Conservation (phyloP, 2,329 filamentous ascomycete genomes). For the Talaromyces sp. region DNA sequence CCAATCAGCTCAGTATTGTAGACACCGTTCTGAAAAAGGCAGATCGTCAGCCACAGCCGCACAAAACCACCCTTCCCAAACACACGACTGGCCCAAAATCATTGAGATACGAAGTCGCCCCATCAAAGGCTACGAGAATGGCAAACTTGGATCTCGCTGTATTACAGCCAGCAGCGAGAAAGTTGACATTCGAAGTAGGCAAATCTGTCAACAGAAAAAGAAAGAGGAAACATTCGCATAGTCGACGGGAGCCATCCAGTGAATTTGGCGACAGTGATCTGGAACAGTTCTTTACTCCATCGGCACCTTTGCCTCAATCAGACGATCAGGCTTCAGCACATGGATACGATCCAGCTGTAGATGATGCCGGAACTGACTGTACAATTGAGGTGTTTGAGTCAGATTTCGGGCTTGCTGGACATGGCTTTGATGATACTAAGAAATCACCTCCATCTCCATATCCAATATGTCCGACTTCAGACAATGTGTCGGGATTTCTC, state of each 20-base stretch:
- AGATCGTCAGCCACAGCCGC: not conserved
- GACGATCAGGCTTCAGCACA: not conserved
- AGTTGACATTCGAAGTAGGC: not conserved
- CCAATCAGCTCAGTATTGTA: slow-evolving; percentile 23
- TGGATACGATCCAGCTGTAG: not conserved
- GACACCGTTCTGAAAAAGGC: slow-evolving; percentile 21
- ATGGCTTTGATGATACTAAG: not conserved
- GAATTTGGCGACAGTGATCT: slow-evolving; percentile 28
- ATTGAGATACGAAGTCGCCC: not conserved
- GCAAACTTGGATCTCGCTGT: slow-evolving; percentile 5
- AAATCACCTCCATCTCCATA: not conserved
- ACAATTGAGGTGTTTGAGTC: not conserved
- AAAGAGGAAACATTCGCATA: not conserved
- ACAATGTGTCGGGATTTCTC: not conserved
- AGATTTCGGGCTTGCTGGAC: not conserved
- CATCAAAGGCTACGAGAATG: not conserved
- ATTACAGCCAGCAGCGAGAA: not conserved
- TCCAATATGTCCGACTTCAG: not conserved
- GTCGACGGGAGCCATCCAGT: slow-evolving; percentile 19
- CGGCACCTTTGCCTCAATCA: not conserved
- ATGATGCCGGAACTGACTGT: not conserved
- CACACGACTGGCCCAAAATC: not conserved
- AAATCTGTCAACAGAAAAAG: not conserved
- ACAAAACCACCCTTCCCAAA: not conserved
- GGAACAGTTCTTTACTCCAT: slow-evolving; percentile 31